Conservation (phyloP, 257 asterid species). For the Nicotiana noctiflora region DNA sequence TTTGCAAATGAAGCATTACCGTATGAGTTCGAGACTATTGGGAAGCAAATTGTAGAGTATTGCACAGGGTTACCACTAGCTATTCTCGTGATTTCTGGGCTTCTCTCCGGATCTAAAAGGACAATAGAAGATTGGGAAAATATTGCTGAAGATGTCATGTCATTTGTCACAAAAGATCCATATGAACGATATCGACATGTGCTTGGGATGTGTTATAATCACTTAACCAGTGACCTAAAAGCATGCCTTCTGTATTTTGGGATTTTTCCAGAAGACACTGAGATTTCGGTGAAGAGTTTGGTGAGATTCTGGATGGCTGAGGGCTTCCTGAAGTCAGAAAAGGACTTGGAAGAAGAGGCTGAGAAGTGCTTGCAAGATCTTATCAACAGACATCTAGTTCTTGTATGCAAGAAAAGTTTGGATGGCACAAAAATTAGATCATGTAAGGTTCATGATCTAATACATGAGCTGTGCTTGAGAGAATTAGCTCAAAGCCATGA, state of each 20-base stretch:
- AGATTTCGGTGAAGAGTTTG: neutral
- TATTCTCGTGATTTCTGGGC: neutral
- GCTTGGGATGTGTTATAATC: neutral
- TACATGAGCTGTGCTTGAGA: neutral
- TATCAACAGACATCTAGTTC: neutral
- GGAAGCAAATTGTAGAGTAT: neutral
- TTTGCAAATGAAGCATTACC: no score
- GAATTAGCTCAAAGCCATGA: neutral
- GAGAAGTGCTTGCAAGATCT: neutral
- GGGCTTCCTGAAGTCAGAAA: neutral
- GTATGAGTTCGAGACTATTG: neutral
- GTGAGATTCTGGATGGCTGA: neutral
- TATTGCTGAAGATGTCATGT: neutral
- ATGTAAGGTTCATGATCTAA: constrained; percentile 3
- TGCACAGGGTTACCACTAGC: neutral
- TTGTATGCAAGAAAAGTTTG: neutral
- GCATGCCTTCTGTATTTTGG: neutral
- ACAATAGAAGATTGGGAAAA: neutral
- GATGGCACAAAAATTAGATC: neutral
- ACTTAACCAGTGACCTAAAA: neutral
- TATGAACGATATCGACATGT: neutral
- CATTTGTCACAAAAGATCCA: neutral
- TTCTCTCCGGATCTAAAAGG: neutral
- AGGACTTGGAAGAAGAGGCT: neutral
- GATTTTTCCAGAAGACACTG: neutral